Percentiles rank a stretch among this genome's conserved stretches.
These are phyloP conservation scores for Pseudozyma hubeiensis DNA, from an alignment of 1,284 basidiomycete genomes.

Conservation along the genomic window DNA sequence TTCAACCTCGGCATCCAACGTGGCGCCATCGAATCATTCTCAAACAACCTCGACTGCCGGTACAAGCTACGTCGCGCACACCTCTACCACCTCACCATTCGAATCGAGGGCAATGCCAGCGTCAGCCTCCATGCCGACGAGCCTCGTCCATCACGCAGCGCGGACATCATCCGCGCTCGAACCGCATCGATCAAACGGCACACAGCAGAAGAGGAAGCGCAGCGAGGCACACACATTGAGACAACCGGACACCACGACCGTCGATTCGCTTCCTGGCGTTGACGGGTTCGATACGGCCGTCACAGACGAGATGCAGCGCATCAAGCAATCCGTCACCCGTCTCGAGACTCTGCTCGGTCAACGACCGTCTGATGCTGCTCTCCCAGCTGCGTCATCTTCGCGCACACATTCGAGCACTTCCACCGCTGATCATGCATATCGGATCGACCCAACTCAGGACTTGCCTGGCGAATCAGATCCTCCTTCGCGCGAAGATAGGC, in stretches of 20 bases:
- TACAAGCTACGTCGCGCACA: constrained; percentile 5
- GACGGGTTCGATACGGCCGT: background rate
- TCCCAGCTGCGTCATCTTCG: no score
- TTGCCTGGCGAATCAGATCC: constrained; percentile 16
- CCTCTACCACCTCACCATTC: background rate
- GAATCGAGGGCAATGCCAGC: constrained; percentile 9
- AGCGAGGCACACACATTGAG: constrained; percentile 2
- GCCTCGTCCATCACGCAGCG: constrained; percentile 4
- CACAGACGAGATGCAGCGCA: constrained; percentile 18
- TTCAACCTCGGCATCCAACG: constrained; percentile 1
- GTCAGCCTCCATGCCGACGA: constrained; percentile 14
- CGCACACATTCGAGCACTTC: no score
- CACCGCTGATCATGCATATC: constrained; percentile 2
- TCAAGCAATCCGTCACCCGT: constrained; percentile 27
- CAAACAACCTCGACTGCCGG: constrained; percentile 5
- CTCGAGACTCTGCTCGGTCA: constrained; percentile 22
- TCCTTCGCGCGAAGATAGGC: constrained; percentile 13
- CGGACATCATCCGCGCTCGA: background rate
- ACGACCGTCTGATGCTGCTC: background rate
- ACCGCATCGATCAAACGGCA: background rate
- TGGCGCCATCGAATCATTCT: no score
- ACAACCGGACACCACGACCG: background rate
- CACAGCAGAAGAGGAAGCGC: constrained; percentile 16
- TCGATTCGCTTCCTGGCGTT: background rate
- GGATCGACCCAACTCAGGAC: constrained; percentile 9